These are phyloP conservation scores for Pseudophaeomoniella oleicola DNA, from an alignment of 2,329 filamentous ascomycete species.

Conservation along the genomic window DNA sequence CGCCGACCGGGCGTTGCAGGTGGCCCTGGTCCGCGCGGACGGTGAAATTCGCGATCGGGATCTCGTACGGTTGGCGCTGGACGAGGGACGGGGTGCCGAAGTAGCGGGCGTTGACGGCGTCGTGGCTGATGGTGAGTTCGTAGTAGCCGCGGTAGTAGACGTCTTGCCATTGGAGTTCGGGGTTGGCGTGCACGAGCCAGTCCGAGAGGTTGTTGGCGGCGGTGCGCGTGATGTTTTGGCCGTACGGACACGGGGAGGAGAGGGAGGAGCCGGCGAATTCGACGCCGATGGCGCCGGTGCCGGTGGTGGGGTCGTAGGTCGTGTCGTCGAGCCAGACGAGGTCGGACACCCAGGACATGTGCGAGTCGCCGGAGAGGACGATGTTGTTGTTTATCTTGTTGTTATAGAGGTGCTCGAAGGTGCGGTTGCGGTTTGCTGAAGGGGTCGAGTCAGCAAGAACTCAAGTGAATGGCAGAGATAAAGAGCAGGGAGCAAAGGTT, in stretches of 20 bases:
- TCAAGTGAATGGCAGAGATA: neutral
- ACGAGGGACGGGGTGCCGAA: conserved; percentile 49
- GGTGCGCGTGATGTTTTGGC: conserved; percentile 41
- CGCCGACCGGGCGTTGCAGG: conserved; percentile 25
- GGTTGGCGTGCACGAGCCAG: conserved; percentile 36
- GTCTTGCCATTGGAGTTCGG: conserved; percentile 58
- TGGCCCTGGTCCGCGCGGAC: conserved; percentile 48
- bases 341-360: conserved; percentile 50
- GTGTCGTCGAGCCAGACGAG: conserved; percentile 40
- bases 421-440: conserved; percentile 54
- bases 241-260: conserved; percentile 42
- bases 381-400: conserved; percentile 60
- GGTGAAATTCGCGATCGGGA: conserved; percentile 56
- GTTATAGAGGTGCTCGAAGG: conserved; percentile 49
- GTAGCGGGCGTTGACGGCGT: conserved; percentile 47
- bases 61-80: conserved; percentile 47
- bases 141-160: conserved; percentile 63
- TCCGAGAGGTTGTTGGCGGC: conserved; percentile 33
- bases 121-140: conserved; percentile 42
- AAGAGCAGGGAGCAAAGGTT: neutral
- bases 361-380: conserved; percentile 56
- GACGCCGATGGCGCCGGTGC: conserved; percentile 42
- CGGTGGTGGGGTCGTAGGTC: conserved; percentile 39
- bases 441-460: conserved; percentile 23
- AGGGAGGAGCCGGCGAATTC: conserved; percentile 57